Percentiles rank a stretch among this genome's conserved stretches.
Evolutionary conservation across 2,329 filamentous ascomycete genomes (phyloP).

Genomic region (Exophiala sp.): DNA sequence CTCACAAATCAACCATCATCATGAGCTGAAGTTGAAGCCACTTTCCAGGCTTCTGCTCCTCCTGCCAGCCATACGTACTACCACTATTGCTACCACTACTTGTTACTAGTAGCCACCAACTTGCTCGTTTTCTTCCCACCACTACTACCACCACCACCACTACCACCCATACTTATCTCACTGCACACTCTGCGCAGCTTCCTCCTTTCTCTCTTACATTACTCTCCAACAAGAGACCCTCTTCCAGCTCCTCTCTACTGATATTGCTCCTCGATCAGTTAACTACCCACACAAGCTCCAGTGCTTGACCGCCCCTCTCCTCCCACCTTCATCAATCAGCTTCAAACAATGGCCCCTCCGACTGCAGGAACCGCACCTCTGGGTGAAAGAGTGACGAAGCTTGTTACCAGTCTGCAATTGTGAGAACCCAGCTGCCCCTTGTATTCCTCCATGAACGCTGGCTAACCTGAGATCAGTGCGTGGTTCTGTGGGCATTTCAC

Average conservation of each 20-base stretch:
- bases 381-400: conserved; percentile 64
- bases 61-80: background rate
- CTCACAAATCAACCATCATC: background rate
- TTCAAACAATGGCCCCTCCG: conserved; percentile 61
- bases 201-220: background rate
- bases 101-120: background rate
- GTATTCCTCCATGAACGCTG: too few relatives aligned
- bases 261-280: background rate
- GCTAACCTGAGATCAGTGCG: conserved; percentile 72
- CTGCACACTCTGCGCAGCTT: background rate
- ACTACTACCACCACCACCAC: background rate
- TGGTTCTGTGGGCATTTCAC: conserved; percentile 61
- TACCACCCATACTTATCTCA: background rate
- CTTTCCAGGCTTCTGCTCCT: conserved; percentile 1
- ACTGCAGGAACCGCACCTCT: conserved; percentile 64
- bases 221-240: background rate
- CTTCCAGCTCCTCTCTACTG: background rate
- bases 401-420: conserved; percentile 85
- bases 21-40: background rate
- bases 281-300: background rate
- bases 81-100: too few relatives aligned
- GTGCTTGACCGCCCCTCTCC: conserved; percentile 21
- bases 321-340: conserved; percentile 1
- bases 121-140: background rate
- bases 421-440: too few relatives aligned